Evolutionary conservation across 768 basidiomycete genomes (phyloP).

Genomic region (Tricholoma sp.): DNA sequence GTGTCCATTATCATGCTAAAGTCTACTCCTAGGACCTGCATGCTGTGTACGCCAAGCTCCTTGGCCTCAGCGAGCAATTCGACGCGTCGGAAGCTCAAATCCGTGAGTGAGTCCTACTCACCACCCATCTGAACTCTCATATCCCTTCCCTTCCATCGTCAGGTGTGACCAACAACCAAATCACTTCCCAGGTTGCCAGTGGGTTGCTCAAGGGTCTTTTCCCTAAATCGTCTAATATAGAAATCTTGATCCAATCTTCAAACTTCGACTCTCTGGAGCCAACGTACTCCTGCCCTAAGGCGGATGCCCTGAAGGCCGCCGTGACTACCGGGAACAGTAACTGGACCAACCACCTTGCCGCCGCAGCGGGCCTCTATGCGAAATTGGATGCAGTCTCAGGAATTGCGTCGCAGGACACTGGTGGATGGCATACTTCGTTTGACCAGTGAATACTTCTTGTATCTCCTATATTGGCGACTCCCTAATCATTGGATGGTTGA

Average conservation of each 20-base stretch:
- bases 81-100: constrained; percentile 24
- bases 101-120: background rate
- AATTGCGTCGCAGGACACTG: constrained; percentile 30
- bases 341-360: constrained; percentile 40
- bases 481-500: background rate
- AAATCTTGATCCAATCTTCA: constrained; percentile 35
- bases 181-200: constrained; percentile 48
- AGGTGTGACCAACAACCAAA: constrained; percentile 50
- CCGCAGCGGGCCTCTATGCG: constrained; percentile 32
- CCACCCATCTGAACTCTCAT: background rate
- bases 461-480: background rate
- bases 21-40: constrained; percentile 32
- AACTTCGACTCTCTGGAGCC: constrained; percentile 46
- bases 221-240: constrained; percentile 27
- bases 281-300: constrained; percentile 35
- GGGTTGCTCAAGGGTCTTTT: constrained; percentile 42
- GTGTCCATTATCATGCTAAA: background rate
- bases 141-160: background rate
- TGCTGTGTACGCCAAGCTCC: constrained; percentile 35
- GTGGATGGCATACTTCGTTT: constrained; percentile 46
- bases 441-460: constrained; percentile 35
- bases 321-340: constrained; percentile 36
- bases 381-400: constrained; percentile 41
- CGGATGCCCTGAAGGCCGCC: constrained; percentile 25
- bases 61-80: constrained; percentile 29